Percentiles rank a stretch among this genome's conserved stretches.
phyloP scores from a whole-genome alignment of 2,329 filamentous ascomycete genomes.

The Epichloe gansuensis region DNA sequence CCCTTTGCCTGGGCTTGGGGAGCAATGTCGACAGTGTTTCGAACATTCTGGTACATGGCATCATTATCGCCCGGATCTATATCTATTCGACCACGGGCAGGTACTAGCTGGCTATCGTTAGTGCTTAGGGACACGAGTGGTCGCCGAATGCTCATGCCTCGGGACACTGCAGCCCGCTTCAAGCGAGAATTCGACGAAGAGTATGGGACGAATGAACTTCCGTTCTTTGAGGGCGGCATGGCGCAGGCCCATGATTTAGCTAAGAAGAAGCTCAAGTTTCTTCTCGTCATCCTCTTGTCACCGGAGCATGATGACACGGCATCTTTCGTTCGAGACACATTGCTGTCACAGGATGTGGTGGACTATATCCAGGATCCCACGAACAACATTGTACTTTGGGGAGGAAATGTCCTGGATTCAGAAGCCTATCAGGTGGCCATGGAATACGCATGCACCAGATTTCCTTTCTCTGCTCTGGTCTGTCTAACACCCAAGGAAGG shows the following conservation, averaged over 20 bases:
- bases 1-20: conserved; percentile 71
- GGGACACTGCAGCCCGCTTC: conserved; percentile 79
- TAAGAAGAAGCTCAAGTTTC: conserved; percentile 81
- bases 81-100: conserved; percentile 39
- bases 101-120: conserved; percentile 38
- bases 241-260: conserved; percentile 82
- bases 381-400: conserved; percentile 82
- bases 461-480: conserved; percentile 76
- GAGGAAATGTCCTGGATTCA: conserved; percentile 80
- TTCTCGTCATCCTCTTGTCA: conserved; percentile 77
- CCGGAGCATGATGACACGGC: conserved; percentile 90
- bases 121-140: conserved; percentile 50
- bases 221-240: conserved; percentile 79
- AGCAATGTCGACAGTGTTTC: conserved; percentile 54
- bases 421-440: conserved; percentile 90
- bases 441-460: conserved; percentile 80
- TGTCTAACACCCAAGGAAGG: conserved; percentile 78
- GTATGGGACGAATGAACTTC: conserved; percentile 59
- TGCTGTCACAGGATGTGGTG: conserved; percentile 63
- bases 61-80: conserved; percentile 63
- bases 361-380: conserved; percentile 59
- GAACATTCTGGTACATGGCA: conserved; percentile 64
- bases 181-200: conserved; percentile 92
- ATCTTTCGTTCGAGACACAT: conserved; percentile 67
- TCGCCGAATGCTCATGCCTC: conserved; percentile 64